Evolutionary conservation across 73 alveolate genomes (phyloP).

Genomic region (Symbiodinium natans): DNA sequence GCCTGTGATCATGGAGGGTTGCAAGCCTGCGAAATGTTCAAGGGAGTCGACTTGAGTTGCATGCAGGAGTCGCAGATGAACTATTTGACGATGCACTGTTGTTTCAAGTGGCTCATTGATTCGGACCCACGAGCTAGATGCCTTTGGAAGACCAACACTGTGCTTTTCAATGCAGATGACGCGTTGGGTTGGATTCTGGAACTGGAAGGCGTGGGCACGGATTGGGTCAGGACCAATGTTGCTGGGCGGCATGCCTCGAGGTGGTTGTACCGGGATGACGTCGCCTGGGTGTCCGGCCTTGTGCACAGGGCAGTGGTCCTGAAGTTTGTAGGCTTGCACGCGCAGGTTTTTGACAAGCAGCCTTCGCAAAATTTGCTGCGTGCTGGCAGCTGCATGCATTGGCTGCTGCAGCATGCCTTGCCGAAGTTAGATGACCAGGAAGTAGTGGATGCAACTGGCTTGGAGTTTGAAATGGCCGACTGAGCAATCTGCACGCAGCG

Average conservation of each 20-base stretch:
- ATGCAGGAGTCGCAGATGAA: constrained; percentile 68
- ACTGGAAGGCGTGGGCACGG: constrained; percentile 29
- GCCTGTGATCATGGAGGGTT: constrained; percentile 46
- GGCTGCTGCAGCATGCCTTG: constrained; percentile 22
- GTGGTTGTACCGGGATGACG: constrained; percentile 61
- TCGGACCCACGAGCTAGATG: constrained; percentile 25
- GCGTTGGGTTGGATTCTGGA: constrained; percentile 69
- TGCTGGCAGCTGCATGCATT: constrained; percentile 49
- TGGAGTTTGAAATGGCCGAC: constrained; percentile 21
- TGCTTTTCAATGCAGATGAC: constrained; percentile 23
- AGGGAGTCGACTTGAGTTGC: constrained; percentile 11
- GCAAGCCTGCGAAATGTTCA: constrained; percentile 38
- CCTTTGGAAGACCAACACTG: constrained; percentile 55
- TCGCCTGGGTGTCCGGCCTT: constrained; percentile 38
- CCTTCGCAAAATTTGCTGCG: constrained; percentile 25
- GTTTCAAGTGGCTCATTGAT: constrained; percentile 78
- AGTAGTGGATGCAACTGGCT: neutral
- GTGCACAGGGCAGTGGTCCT: neutral
- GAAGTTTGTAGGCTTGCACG: constrained; percentile 66
- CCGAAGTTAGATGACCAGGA: neutral
- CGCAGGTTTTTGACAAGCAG: constrained; percentile 36
- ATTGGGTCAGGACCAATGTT: constrained; percentile 17
- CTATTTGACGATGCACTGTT: constrained; percentile 75
- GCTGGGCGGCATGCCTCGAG: constrained; percentile 43
- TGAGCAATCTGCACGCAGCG: neutral